A percentile compares a stretch with the other conserved stretches of the same genome.
Evolutionary conservation across 192 early-diverging fungal species (phyloP).

Genomic region (Linnemannia hyalina): DNA sequence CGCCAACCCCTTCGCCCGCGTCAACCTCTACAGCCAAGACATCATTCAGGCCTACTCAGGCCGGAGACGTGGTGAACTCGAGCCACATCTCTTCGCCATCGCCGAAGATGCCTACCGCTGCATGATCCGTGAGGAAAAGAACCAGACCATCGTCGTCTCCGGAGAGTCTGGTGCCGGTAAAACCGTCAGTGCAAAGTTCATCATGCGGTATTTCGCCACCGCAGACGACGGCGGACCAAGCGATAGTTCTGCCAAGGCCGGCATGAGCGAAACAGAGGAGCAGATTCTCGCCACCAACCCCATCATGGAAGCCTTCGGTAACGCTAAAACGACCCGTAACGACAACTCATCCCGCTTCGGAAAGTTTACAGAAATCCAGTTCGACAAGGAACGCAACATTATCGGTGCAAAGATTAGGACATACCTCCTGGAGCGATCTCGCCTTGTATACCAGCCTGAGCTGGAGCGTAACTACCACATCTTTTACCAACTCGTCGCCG

Average conservation of each 20-base stretch:
- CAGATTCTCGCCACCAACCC: constrained; percentile 96
- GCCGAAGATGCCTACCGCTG: constrained; percentile 97
- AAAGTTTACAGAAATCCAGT: constrained; percentile 93
- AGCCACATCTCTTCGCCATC: constrained; percentile 99
- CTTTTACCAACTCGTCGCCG: constrained; percentile 98
- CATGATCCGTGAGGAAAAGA: constrained; percentile 92
- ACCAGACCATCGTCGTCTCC: constrained; percentile 98
- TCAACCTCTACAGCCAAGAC: constrained; percentile 92
- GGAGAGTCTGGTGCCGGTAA: constrained; percentile 99
- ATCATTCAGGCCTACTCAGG: constrained; percentile 95
- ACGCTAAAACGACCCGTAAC: constrained; percentile 99
- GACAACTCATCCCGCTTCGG: constrained; percentile 99
- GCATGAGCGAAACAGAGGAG: constrained; percentile 83
- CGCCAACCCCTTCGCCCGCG: constrained; percentile 93
- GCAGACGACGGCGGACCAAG: constrained; percentile 76
- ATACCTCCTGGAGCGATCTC: constrained; percentile 95
- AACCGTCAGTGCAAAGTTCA: constrained; percentile 95
- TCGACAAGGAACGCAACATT: constrained; percentile 87
- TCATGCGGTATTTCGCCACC: constrained; percentile 97
- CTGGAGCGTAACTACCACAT: constrained; percentile 99
- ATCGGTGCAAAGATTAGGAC: constrained; percentile 95
- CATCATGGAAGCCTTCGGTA: constrained; percentile 99
- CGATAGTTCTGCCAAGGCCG: constrained; percentile 56
- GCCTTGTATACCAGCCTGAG: constrained; percentile 94
- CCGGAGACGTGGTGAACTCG: constrained; percentile 91